Conservation (phyloP, 139 green algal species). For the Coelastrella sp. region DNA sequence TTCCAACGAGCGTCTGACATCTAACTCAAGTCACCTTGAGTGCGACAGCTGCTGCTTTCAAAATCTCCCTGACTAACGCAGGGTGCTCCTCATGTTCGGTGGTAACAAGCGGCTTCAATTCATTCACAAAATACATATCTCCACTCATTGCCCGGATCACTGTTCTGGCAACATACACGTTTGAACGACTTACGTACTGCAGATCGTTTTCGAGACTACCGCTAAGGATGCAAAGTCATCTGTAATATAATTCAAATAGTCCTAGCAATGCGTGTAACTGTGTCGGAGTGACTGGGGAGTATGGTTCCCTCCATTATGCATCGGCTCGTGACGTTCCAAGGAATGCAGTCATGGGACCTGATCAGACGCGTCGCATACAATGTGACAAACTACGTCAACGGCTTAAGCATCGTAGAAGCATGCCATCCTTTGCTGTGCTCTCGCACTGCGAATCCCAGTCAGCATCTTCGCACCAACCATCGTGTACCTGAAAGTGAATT, state of each 20-base stretch:
- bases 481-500: no score
- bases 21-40: neutral
- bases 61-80: neutral
- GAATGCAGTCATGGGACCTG: neutral
- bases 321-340: neutral
- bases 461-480: no score
- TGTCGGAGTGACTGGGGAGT: no score
- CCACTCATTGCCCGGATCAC: neutral
- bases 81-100: neutral
- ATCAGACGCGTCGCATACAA: no score
- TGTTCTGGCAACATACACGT: neutral
- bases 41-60: slow-evolving; percentile 34
- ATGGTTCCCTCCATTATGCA: neutral
- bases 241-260: no score
- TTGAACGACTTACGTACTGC: neutral
- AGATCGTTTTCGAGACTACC: neutral
- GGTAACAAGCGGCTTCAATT: neutral
- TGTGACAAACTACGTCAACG: no score
- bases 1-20: neutral
- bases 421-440: no score
- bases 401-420: no score
- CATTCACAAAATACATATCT: neutral
- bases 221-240: neutral
- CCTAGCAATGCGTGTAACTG: no score
- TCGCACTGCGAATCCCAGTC: no score